These are phyloP conservation scores for Neospermospora avenae DNA, from an alignment of 2,329 filamentous ascomycete genomes.

Conservation along the genomic window DNA sequence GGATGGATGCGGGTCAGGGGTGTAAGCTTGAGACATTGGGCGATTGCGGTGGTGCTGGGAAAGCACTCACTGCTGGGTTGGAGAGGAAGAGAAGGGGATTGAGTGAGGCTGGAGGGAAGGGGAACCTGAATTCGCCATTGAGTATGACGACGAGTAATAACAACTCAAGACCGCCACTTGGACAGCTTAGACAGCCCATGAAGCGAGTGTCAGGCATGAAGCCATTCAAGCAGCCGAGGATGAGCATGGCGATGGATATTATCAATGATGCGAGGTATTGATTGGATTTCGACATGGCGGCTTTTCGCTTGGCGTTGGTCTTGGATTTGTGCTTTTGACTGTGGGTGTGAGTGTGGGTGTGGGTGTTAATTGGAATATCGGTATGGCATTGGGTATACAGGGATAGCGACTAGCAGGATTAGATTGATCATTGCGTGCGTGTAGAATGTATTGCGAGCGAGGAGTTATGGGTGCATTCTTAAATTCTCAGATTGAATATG, in stretches of 20 bases:
- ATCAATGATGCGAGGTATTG: slow-evolving; percentile 56
- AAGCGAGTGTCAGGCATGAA: slow-evolving; percentile 57
- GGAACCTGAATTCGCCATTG: neutral
- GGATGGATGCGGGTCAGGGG: neutral
- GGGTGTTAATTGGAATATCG: neutral
- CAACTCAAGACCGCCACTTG: neutral
- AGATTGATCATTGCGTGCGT: neutral
- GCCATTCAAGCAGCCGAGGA: slow-evolving; percentile 42
- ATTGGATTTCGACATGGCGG: neutral
- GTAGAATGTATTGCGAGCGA: neutral
- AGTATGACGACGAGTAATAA: neutral
- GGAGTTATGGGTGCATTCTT: slow-evolving; percentile 13
- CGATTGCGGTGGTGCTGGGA: slow-evolving; percentile 3
- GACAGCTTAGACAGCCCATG: slow-evolving; percentile 41
- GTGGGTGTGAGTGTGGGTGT: neutral
- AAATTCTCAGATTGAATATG: neutral
- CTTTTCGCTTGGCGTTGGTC: neutral
- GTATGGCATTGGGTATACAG: neutral
- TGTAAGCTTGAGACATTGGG: slow-evolving; percentile 10
- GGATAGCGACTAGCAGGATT: neutral
- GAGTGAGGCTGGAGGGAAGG: slow-evolving; percentile 11
- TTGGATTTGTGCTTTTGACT: neutral
- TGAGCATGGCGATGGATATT: slow-evolving; percentile 60
- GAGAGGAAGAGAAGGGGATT: slow-evolving; percentile 17
- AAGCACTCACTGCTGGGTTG: neutral